Conservation (phyloP, 129 eudicot genomes). For the Artemisia annua region DNA sequence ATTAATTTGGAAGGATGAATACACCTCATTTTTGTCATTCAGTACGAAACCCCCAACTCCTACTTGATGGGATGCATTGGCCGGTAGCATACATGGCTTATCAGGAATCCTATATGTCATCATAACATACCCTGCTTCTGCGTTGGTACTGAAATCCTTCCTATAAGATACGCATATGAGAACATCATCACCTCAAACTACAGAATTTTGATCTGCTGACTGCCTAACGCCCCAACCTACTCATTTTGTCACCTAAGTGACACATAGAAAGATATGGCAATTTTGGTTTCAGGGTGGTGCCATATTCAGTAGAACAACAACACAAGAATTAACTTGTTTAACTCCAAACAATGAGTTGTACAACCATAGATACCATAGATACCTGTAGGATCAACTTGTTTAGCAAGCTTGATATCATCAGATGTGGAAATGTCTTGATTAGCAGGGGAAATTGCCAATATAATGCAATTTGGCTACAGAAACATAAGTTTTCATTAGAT, state of each 20-base stretch:
- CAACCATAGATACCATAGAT: too few species aligned
- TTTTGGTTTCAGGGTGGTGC: not conserved
- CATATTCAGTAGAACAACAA: conserved; percentile 14
- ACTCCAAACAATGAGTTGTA: not conserved
- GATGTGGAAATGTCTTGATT: conserved; percentile 99
- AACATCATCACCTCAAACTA: too few species aligned
- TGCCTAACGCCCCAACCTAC: too few species aligned
- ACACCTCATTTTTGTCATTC: conserved; percentile 75
- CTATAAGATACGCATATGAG: conserved; percentile 24
- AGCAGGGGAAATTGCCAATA: too few species aligned
- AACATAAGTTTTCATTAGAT: conserved; percentile 9
- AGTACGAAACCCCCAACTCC: conserved; percentile 90
- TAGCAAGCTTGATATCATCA: conserved; percentile 97
- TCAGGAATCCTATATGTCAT: conserved; percentile 90
- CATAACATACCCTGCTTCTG: conserved; percentile 77
- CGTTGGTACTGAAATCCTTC: conserved; percentile 92
- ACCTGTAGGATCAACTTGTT: conserved; percentile 99
- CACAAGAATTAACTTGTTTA: conserved; percentile 8
- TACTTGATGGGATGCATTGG: conserved; percentile 89
- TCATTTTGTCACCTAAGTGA: too few species aligned
- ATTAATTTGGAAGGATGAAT: not conserved
- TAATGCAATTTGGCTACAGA: conserved; percentile 90
- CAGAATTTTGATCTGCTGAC: too few species aligned
- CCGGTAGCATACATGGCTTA: conserved; percentile 80
- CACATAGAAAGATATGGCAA: not conserved